phyloP scores from a whole-genome alignment of 2,329 filamentous ascomycete species.

The Apiospora koreana region DNA sequence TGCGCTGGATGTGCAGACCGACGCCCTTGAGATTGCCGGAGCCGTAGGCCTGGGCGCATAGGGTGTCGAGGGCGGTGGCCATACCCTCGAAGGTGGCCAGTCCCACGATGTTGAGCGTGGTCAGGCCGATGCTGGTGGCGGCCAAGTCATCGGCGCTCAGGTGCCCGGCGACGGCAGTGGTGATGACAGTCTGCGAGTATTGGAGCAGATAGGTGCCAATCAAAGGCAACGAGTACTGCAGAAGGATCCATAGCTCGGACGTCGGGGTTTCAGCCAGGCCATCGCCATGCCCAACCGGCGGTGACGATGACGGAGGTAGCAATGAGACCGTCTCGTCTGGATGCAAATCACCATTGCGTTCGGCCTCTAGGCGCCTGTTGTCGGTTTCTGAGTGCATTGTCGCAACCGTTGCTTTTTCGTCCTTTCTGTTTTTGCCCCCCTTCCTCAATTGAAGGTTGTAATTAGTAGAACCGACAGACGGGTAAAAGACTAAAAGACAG shows the following conservation, averaged over 20 bases:
- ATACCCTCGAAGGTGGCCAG: constrained; percentile 52
- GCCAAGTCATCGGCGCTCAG: constrained; percentile 53
- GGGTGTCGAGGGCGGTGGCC: constrained; percentile 51
- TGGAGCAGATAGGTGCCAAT: constrained; percentile 56
- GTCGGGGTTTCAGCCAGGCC: background rate
- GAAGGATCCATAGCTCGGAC: constrained; percentile 28
- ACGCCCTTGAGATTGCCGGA: constrained; percentile 48
- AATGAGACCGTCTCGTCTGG: background rate
- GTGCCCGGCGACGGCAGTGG: constrained; percentile 53
- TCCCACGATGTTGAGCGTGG: constrained; percentile 56
- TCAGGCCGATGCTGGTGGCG: constrained; percentile 52
- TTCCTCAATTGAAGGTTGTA: background rate
- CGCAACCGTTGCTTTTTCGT: background rate
- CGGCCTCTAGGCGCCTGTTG: background rate
- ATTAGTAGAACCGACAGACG: background rate
- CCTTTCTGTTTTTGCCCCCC: background rate
- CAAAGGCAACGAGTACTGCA: constrained; percentile 47
- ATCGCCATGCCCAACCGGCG: background rate
- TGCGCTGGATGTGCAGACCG: constrained; percentile 53
- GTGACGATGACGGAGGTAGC: background rate
- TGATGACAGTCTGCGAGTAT: constrained; percentile 53
- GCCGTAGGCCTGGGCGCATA: constrained; percentile 54
- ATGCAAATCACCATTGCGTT: background rate
- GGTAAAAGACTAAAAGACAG: background rate
- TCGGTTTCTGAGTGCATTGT: background rate